A percentile compares a stretch with the other conserved stretches of the same genome.
phyloP scores from a whole-genome alignment of 768 basidiomycete species.

The Artomyces pyxidatus region DNA sequence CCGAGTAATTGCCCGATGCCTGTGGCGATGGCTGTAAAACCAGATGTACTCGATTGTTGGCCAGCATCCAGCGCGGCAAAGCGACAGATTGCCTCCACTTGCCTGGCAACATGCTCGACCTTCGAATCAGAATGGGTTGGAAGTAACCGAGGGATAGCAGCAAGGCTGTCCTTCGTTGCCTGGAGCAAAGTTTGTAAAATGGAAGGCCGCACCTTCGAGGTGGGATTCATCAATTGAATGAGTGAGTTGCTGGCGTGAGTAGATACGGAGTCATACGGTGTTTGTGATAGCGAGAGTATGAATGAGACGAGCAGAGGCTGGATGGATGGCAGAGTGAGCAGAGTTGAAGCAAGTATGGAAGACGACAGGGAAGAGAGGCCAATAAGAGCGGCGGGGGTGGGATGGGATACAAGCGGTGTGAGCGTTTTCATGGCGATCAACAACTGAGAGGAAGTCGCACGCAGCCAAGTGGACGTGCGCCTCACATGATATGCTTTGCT shows the following conservation, averaged over 20 bases:
- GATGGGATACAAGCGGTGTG: conserved; percentile 62
- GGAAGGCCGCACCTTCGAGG: conserved; percentile 35
- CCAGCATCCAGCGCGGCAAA: conserved; percentile 25
- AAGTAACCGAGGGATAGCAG: conserved; percentile 65
- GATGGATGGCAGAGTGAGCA: conserved; percentile 56
- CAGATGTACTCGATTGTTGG: not conserved
- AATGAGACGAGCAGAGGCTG: conserved; percentile 63
- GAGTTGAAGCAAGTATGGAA: conserved; percentile 43
- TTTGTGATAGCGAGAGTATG: conserved; percentile 65
- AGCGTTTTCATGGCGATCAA: conserved; percentile 76
- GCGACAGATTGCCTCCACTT: conserved; percentile 65
- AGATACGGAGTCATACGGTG: conserved; percentile 46
- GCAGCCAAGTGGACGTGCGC: conserved; percentile 63
- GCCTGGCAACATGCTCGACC: conserved; percentile 56
- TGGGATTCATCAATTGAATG: conserved; percentile 32
- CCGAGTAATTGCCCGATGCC: conserved; percentile 63
- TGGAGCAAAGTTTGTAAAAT: conserved; percentile 52
- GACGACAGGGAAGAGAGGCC: conserved; percentile 51
- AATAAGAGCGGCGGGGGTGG: conserved; percentile 53
- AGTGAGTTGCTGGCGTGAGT: conserved; percentile 40
- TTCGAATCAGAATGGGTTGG: conserved; percentile 64
- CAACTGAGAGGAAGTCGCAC: conserved; percentile 74
- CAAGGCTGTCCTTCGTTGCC: conserved; percentile 55
- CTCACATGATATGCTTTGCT: not conserved
- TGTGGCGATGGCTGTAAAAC: conserved; percentile 38